A percentile compares a stretch with the other conserved stretches of the same genome.
Conservation (phyloP, 2,329 filamentous ascomycete species). For the Chaetothyriales sp. region DNA sequence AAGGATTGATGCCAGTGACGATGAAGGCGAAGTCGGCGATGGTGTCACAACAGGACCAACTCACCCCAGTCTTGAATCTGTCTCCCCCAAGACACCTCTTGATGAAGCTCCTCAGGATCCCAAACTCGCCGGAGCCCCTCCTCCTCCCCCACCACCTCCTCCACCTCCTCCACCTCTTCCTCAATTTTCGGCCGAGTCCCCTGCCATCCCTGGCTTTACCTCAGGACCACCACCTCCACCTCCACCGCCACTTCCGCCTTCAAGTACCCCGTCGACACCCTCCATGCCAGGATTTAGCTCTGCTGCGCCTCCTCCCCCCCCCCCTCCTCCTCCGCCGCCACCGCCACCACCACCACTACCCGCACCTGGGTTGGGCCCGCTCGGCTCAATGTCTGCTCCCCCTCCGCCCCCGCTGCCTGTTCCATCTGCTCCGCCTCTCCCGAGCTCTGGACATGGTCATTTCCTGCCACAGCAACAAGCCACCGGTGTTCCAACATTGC, state of each 20-base stretch:
- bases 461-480: conserved; percentile 56
- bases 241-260: conserved; percentile 34
- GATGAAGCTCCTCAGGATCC: conserved; percentile 34
- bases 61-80: conserved; percentile 59
- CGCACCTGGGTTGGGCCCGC: conserved; percentile 27
- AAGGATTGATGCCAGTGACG: conserved; percentile 58
- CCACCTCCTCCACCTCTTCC: conserved; percentile 23
- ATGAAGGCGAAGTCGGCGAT: conserved; percentile 31
- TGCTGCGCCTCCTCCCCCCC: conserved; percentile 12
- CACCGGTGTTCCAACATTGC: conserved; percentile 45
- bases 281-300: conserved; percentile 29
- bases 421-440: conserved; percentile 52
- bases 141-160: conserved; percentile 24
- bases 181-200: conserved; percentile 20
- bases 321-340: conserved; percentile 19
- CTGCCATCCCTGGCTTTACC: conserved; percentile 27
- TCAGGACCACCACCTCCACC: conserved; percentile 37
- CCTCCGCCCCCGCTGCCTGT: conserved; percentile 45
- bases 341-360: conserved; percentile 32
- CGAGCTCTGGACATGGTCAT: conserved; percentile 48
- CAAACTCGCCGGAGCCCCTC: conserved; percentile 26
- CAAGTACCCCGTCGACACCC: conserved; percentile 35
- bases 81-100: conserved; percentile 52
- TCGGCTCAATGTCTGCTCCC: conserved; percentile 29
- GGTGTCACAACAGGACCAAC: conserved; percentile 61